A percentile compares a stretch with the other conserved stretches of the same genome.
Evolutionary conservation across 495 filamentous ascomycete species (phyloP).

Genomic region (Penicillium robsamsonii): DNA sequence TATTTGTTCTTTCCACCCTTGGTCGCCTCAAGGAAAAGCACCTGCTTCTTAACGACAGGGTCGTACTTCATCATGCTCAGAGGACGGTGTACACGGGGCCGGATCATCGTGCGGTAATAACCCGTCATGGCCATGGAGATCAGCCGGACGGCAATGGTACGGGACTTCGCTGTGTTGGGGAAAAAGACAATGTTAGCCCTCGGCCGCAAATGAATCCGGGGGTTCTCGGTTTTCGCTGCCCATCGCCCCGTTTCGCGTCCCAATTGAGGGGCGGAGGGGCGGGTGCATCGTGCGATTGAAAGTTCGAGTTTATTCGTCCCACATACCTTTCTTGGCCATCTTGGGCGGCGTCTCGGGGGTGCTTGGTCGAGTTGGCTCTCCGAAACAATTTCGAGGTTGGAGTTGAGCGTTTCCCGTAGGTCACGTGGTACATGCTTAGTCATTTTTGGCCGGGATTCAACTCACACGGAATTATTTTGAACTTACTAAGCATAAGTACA

Average conservation of each 20-base stretch:
- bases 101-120: constrained; percentile 86
- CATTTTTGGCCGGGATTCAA: neutral
- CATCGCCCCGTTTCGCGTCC: neutral
- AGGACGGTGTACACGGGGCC: constrained; percentile 75
- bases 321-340: constrained; percentile 37
- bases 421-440: constrained; percentile 11
- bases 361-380: constrained; percentile 4
- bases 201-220: neutral
- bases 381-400: constrained; percentile 9
- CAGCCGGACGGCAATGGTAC: constrained; percentile 87
- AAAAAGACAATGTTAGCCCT: constrained; percentile 11
- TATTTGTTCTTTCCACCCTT: constrained; percentile 53
- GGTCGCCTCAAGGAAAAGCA: constrained; percentile 90
- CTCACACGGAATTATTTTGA: neutral
- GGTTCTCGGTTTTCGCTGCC: constrained; percentile 1
- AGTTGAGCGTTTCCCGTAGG: constrained; percentile 2
- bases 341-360: constrained; percentile 24
- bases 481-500: neutral
- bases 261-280: neutral
- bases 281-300: neutral
- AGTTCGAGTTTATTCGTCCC: neutral
- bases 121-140: constrained; percentile 99
- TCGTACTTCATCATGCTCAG: constrained; percentile 99
- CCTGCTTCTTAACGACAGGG: constrained; percentile 93
- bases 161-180: constrained; percentile 70